Base-by-base conservation (phyloP, 169 alveolate species). In the Eimeria praecox region DNA sequence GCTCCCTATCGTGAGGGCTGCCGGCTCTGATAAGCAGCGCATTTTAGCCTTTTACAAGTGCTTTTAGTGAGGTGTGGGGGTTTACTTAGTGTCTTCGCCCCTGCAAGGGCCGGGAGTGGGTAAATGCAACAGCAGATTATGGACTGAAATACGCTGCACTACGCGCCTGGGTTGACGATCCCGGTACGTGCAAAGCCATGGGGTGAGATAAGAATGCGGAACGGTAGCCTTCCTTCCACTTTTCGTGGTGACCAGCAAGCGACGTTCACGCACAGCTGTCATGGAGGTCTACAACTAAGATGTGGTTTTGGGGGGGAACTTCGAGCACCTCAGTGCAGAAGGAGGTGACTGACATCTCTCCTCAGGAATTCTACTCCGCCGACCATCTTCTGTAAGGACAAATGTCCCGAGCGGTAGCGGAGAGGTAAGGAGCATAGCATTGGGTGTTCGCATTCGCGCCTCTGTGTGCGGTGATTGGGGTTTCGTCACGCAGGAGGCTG, bases 231-330 rank as follows among this genome's bases (percentile, higher is more conserved):
- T 14, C 20, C 38, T 42, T 20, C n/a, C 40, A 40, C n/a, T 5
- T 42, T 35, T 16, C 18, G 59, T 20, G 86, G 52, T 44, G 56
- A 75, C 20, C 86, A 22, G 27, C 86, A 42, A 3, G 59, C 62
- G 56, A 42, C 16, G 56, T 24, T 33, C 38, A 42, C 56, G 86
- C 86, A 20, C 62, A 40, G 22, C 46, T 82, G 90, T 82, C 90
- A 82, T 82, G 90, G 40, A 33, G 66, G 49, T 35, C 44, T 24
- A n/a, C 90, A 46, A 24, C 71, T 35, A 85, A 42, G 44, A 85
- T 85, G 92, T 85, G 92, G 92, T 38, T 85, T 52, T 85, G 92
- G 92, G 78, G 78, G 59, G 92, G 92, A 54, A 46, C 92, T 85
- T 85, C 92, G 59, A 85, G 92, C 92, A 22, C 78, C 54, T 85